phyloP scores from a whole-genome alignment of 148 eudicot species.

The Nepenthes gracilis region DNA sequence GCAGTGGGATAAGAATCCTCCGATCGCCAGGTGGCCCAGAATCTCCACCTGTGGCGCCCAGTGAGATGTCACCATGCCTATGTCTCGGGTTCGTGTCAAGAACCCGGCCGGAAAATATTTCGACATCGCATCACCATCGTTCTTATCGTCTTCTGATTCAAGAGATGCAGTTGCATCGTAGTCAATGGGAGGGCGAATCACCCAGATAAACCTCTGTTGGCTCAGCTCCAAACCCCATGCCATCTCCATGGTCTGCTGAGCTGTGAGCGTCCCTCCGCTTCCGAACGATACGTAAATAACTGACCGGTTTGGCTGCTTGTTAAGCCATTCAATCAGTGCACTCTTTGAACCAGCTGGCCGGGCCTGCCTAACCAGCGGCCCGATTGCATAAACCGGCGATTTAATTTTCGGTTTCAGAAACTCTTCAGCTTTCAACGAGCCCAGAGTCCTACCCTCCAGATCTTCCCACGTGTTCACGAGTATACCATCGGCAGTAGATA shows the following conservation, averaged over 20 bases:
- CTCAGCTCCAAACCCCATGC: slow-evolving; percentile 30
- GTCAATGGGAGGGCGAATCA: slow-evolving; percentile 21
- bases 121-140: slow-evolving; percentile 8
- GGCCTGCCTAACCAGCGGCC: slow-evolving; percentile 20
- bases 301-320: slow-evolving; percentile 14
- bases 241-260: slow-evolving; percentile 18
- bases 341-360: not conserved
- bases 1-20: slow-evolving; percentile 27
- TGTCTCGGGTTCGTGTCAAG: slow-evolving; percentile 4
- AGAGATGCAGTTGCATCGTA: slow-evolving; percentile 5
- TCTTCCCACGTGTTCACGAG: too few species aligned
- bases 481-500: too few species aligned
- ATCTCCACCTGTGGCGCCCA: slow-evolving; percentile 24
- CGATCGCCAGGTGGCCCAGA: slow-evolving; percentile 17
- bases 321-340: slow-evolving; percentile 7
- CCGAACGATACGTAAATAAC: slow-evolving; percentile 20
- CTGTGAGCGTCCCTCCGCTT: slow-evolving; percentile 16
- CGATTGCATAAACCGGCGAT: slow-evolving; percentile 29
- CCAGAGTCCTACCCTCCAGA: slow-evolving; percentile 31
- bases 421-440: slow-evolving; percentile 37
- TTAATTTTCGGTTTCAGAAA: slow-evolving; percentile 28
- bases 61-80: slow-evolving; percentile 16
- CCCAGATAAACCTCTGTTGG: slow-evolving; percentile 26
- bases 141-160: too few species aligned
- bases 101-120: slow-evolving; percentile 26